Evolutionary conservation across 768 basidiomycete genomes (phyloP).

Genomic region (Termitomyces sp.): DNA sequence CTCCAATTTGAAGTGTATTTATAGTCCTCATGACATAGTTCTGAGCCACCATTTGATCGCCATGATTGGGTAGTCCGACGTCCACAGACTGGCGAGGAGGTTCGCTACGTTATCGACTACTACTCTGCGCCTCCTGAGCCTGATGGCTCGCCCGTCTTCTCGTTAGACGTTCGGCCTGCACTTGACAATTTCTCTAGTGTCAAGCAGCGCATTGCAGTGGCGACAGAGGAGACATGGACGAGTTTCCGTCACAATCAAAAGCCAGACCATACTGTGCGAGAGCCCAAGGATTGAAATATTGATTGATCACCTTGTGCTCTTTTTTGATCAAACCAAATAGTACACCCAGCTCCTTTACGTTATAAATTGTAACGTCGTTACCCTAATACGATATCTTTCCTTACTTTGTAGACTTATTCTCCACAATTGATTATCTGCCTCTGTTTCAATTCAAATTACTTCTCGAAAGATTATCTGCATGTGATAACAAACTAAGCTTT

Average conservation of each 20-base stretch:
- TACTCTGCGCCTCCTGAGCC: slow-evolving; percentile 88
- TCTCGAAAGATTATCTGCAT: background rate
- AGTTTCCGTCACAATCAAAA: slow-evolving; percentile 30
- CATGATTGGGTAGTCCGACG: slow-evolving; percentile 97
- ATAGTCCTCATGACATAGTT: slow-evolving; percentile 36
- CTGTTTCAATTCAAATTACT: too few relatives aligned
- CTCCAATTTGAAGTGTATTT: background rate
- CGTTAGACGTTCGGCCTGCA: slow-evolving; percentile 92
- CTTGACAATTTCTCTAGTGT: slow-evolving; percentile 79
- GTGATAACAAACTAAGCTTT: too few relatives aligned
- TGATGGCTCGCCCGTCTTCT: slow-evolving; percentile 93
- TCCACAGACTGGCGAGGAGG: slow-evolving; percentile 70
- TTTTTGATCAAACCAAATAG: background rate
- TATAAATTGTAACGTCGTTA: background rate
- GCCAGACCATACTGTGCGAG: slow-evolving; percentile 12
- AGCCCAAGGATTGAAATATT: slow-evolving; percentile 6
- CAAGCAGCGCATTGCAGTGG: slow-evolving; percentile 63
- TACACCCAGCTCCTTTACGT: background rate
- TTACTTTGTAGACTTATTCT: background rate
- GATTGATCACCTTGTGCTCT: background rate
- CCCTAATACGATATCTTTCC: background rate
- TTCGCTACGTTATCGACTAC: slow-evolving; percentile 97
- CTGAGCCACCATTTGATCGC: slow-evolving; percentile 92
- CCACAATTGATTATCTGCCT: background rate
- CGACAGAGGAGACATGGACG: slow-evolving; percentile 66